Percentiles rank a stretch among this genome's conserved stretches.
Evolutionary conservation across 176 grass and related monocot genomes (phyloP).

Genomic region (Phoenix dactylifera): DNA sequence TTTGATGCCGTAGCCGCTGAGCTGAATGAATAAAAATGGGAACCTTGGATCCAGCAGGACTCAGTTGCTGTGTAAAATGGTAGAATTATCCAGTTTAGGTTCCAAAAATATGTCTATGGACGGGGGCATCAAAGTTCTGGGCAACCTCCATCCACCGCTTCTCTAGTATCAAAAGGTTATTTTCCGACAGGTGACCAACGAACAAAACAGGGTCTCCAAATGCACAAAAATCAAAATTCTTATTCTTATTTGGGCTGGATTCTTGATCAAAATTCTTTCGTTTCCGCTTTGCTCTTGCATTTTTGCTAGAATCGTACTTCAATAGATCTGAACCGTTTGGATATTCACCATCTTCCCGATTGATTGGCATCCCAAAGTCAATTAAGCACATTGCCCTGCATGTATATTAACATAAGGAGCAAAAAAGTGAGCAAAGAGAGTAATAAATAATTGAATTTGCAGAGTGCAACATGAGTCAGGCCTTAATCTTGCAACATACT

Average conservation of each 20-base stretch:
- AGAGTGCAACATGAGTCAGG: no score
- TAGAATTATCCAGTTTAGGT: constrained; percentile 22
- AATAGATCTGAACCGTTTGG: constrained; percentile 10
- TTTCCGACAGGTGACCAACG: constrained; percentile 64
- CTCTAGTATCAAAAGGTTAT: constrained; percentile 63
- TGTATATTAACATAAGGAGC: not conserved
- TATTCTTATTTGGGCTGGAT: constrained; percentile 21
- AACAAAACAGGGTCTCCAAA: constrained; percentile 69
- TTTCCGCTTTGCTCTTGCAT: constrained; percentile 33
- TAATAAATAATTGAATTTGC: not conserved
- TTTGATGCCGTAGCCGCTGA: no score
- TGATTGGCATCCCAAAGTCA: constrained; percentile 72
- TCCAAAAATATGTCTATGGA: constrained; percentile 80
- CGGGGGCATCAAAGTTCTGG: constrained; percentile 42
- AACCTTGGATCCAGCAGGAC: no score
- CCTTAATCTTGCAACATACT: no score
- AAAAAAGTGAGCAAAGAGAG: not conserved
- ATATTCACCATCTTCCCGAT: constrained; percentile 34
- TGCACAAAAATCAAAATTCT: constrained; percentile 57
- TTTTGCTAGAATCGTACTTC: constrained; percentile 25
- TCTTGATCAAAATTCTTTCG: constrained; percentile 40
- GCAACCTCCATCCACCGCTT: constrained; percentile 84
- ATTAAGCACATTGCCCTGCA: constrained; percentile 90
- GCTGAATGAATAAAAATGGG: no score
- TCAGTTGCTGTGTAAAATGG: no score